Evolutionary conservation across 306 rosid genomes (phyloP), one percentile per base, ranked within the genome.

Genomic region (Cicer cuneatum): DNA sequence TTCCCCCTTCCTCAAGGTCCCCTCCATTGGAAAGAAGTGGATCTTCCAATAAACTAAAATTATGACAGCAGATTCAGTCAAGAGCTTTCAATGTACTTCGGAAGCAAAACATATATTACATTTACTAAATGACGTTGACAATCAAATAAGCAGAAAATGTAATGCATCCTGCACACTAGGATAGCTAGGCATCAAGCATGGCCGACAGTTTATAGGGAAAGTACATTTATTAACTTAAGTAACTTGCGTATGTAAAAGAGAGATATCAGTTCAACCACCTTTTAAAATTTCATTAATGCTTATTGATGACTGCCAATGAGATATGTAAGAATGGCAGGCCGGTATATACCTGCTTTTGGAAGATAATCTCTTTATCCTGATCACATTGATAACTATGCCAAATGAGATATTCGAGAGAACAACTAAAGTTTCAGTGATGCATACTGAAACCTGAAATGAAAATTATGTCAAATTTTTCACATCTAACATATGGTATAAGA

Each of bases 1-100:
- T 58, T 69, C 72, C 72, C 74, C 86, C 90, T 79, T 93, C 98
- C 87, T 88, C 98, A 29, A 86, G 78, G 86, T 91, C 88, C 77
- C 43, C 52, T 15, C 77, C 88, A 57, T 70, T 69, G 8, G 89
- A 77, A 85, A 93, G 92, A 64, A 93, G 92, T 41, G 94, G 84
- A 72, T 89, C 97, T 83, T 85, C 94, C 82, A 89, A 38, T 60
- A 81, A 80, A 79, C 98, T 93, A 82, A 77, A 81, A 78, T 78
- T 67, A 69, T 67, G 70, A 40, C 58, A 85, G 57, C 69, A 78
- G 72, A 78, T 21, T 74, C 57, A 53, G 70, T 71, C n/a, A 45
- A 49, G 13, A 78, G 15, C 39, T 52, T 65, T 63, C 39, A 53
- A 46, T 74, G 72, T 81, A 13, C 61, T 49, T 56, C 45, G 35